Conservation (phyloP, 352 stramenopile genomes). For the Peronosclerospora sorghi region DNA sequence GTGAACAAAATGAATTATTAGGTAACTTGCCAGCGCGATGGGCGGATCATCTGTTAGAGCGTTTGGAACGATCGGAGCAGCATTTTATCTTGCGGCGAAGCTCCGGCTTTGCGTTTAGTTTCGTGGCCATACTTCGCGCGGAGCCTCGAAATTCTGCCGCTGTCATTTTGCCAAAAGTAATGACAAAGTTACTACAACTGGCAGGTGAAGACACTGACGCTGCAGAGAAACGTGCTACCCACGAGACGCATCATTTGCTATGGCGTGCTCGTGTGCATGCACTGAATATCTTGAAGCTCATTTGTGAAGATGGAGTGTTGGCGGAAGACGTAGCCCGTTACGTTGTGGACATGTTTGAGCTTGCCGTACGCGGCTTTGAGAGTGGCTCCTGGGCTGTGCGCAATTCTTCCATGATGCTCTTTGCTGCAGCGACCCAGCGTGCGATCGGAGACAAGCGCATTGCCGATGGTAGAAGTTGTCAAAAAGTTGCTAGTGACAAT, state of each 20-base stretch:
- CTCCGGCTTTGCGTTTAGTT: constrained; percentile 83
- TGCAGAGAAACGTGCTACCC: constrained; percentile 20
- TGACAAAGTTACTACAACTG: constrained; percentile 55
- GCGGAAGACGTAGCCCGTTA: constrained; percentile 75
- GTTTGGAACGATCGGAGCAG: constrained; percentile 66
- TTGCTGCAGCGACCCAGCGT: constrained; percentile 66
- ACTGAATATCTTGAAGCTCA: constrained; percentile 86
- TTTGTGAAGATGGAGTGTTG: constrained; percentile 81
- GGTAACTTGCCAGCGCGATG: constrained; percentile 50
- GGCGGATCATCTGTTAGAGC: constrained; percentile 63
- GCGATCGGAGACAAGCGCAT: constrained; percentile 78
- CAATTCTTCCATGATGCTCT: constrained; percentile 90
- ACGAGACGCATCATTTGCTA: constrained; percentile 37
- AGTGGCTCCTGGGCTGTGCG: constrained; percentile 79
- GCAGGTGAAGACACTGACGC: constrained; percentile 47
- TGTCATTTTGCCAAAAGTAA: constrained; percentile 66
- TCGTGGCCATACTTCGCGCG: constrained; percentile 77
- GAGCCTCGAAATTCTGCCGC: constrained; percentile 75
- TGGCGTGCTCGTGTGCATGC: constrained; percentile 77
- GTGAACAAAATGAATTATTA: constrained; percentile 42
- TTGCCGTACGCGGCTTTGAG: constrained; percentile 78
- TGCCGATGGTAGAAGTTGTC: constrained; percentile 48
- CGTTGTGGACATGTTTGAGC: constrained; percentile 77
- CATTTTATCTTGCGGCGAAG: constrained; percentile 83
- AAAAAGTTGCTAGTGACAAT: constrained; percentile 54